Percentiles rank a stretch among this genome's conserved stretches.
Conservation (phyloP, 306 rosid genomes). For the Lathyrus tuberosus region DNA sequence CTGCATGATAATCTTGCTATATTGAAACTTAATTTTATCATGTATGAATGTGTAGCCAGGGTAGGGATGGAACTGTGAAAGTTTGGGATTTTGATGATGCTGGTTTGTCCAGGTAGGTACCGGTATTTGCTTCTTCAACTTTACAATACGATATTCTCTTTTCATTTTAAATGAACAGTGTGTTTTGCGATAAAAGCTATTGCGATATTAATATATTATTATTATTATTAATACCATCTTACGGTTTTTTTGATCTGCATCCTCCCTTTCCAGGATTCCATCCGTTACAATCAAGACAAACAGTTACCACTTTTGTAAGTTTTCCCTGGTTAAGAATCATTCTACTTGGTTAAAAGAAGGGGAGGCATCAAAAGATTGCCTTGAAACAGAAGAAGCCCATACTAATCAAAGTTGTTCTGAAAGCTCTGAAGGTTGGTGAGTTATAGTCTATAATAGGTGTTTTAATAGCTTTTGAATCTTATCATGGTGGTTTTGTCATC, state of each 20-base stretch:
- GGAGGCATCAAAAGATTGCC: constrained; percentile 22
- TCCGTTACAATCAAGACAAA: constrained; percentile 71
- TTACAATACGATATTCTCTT: constrained; percentile 11
- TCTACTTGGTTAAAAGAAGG: constrained; percentile 40
- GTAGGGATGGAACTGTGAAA: constrained; percentile 95
- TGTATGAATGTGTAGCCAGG: constrained; percentile 69
- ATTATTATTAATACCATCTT: neutral
- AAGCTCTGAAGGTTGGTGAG: constrained; percentile 56
- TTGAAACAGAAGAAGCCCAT: constrained; percentile 40
- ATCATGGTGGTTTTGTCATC: constrained; percentile 14
- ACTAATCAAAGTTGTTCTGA: constrained; percentile 40
- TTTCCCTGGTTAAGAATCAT: constrained; percentile 67
- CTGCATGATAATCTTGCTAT: neutral
- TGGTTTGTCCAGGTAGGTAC: constrained; percentile 70
- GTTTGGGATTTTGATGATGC: constrained; percentile 80
- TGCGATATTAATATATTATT: constrained; percentile 8
- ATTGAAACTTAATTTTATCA: constrained; percentile 25
- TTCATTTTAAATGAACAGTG: neutral
- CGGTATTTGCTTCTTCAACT: constrained; percentile 8
- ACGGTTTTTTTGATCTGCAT: neutral
- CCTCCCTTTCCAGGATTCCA: constrained; percentile 53
- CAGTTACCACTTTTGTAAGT: constrained; percentile 89
- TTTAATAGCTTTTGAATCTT: constrained; percentile 26
- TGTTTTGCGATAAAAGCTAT: constrained; percentile 13
- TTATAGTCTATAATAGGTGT: constrained; percentile 5